Evolutionary conservation across 768 basidiomycete genomes (phyloP).

Genomic region (Cyathus striatus): DNA sequence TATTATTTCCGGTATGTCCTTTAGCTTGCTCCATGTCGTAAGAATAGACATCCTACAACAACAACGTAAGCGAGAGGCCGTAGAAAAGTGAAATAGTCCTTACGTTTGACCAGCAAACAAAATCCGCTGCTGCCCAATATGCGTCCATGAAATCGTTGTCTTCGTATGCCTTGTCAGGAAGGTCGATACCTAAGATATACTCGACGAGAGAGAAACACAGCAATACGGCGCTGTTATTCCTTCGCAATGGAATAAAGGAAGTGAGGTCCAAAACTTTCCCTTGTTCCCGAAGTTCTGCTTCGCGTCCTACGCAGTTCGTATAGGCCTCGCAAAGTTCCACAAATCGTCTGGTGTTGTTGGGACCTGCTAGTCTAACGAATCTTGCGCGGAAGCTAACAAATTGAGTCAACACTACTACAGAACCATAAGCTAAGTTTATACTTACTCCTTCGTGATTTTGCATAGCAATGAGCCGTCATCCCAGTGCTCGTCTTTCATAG

Average conservation of each 20-base stretch:
- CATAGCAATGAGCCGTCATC: constrained; percentile 53
- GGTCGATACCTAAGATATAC: constrained; percentile 55
- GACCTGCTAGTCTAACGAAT: constrained; percentile 37
- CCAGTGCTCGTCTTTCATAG: constrained; percentile 46
- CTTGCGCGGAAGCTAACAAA: constrained; percentile 46
- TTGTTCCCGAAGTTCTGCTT: constrained; percentile 57
- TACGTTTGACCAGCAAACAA: constrained; percentile 71
- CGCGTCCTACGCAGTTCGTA: constrained; percentile 50
- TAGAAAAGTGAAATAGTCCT: constrained; percentile 12
- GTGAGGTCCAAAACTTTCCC: constrained; percentile 49
- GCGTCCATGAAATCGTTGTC: constrained; percentile 49
- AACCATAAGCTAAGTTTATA: constrained; percentile 7
- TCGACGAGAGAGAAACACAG: constrained; percentile 61
- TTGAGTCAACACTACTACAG: constrained; percentile 1
- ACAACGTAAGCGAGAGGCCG: constrained; percentile 5
- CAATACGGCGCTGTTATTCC: constrained; percentile 65
- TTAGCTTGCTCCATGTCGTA: constrained; percentile 71
- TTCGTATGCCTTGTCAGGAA: constrained; percentile 57
- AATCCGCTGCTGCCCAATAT: constrained; percentile 56
- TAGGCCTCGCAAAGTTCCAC: constrained; percentile 48
- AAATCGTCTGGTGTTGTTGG: constrained; percentile 46
- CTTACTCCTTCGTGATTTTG: constrained; percentile 59
- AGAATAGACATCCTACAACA: constrained; percentile 57
- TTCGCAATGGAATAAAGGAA: constrained; percentile 51
- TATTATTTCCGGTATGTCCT: constrained; percentile 61